Evolutionary conservation across 257 asterid species (phyloP).

Genomic region (Solanum sitiens): DNA sequence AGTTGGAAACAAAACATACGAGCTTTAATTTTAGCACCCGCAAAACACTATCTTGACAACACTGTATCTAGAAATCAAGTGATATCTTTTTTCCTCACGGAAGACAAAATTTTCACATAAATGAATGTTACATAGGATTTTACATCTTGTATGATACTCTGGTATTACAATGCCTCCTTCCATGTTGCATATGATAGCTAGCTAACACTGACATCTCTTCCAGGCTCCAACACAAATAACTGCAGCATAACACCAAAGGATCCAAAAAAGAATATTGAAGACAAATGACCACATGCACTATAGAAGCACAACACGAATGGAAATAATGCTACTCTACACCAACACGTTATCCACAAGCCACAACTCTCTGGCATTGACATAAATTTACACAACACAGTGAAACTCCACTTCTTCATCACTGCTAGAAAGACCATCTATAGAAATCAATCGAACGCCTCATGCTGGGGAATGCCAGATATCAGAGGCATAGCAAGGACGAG

Average conservation of each 20-base stretch:
- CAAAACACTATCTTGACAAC: not conserved
- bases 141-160: not conserved
- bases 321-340: slow-evolving; percentile 36
- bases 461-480: slow-evolving; percentile 13
- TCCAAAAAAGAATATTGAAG: not conserved
- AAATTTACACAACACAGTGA: slow-evolving; percentile 37
- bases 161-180: not conserved
- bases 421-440: slow-evolving; percentile 13
- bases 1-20: not conserved
- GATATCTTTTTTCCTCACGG: not conserved
- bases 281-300: slow-evolving; percentile 7
- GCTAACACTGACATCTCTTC: not conserved
- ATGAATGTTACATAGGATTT: not conserved
- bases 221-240: not conserved
- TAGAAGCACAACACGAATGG: slow-evolving; percentile 23
- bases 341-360: slow-evolving; percentile 16
- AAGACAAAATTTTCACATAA: not conserved
- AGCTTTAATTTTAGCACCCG: not conserved
- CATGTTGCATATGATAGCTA: not conserved
- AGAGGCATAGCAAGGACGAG: not conserved
- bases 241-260: not conserved
- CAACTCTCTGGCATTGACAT: slow-evolving; percentile 17
- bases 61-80: not conserved
- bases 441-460: not conserved
- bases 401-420: slow-evolving; percentile 16